Conservation (phyloP, 2,329 filamentous ascomycete genomes). For the Trichophyton mentagrophytes region DNA sequence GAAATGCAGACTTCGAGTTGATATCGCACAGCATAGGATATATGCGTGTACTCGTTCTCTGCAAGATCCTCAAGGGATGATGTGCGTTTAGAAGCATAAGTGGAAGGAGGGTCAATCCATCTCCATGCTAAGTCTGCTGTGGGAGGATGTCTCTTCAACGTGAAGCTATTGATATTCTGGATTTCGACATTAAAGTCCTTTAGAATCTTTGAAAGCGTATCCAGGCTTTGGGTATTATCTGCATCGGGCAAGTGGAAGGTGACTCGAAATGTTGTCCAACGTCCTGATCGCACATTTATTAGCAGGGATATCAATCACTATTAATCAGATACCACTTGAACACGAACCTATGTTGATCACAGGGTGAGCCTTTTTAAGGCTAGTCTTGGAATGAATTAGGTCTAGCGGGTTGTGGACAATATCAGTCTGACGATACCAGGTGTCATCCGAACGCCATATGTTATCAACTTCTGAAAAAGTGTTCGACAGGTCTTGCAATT, state of each 20-base stretch:
- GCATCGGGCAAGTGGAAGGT: slow-evolving; percentile 28
- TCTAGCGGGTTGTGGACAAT: slow-evolving; percentile 38
- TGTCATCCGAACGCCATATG: slow-evolving; percentile 44
- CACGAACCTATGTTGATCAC: slow-evolving; percentile 47
- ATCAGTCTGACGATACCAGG: slow-evolving; percentile 53
- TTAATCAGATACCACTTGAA: slow-evolving; percentile 14
- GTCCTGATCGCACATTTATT: slow-evolving; percentile 28
- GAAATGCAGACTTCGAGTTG: slow-evolving; percentile 92
- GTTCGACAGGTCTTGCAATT: slow-evolving; percentile 20
- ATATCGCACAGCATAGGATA: slow-evolving; percentile 66
- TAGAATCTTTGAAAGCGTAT: slow-evolving; percentile 42
- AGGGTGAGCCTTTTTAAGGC: slow-evolving; percentile 38
- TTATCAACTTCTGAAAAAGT: slow-evolving; percentile 33
- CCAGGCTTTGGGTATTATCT: slow-evolving; percentile 25
- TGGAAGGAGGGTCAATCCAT: slow-evolving; percentile 27
- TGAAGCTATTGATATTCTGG: slow-evolving; percentile 33
- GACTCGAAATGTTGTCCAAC: slow-evolving; percentile 51
- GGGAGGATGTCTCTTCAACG: slow-evolving; percentile 11
- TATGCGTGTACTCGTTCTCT: slow-evolving; percentile 26
- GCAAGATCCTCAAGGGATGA: slow-evolving; percentile 27
- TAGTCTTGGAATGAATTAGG: slow-evolving; percentile 28
- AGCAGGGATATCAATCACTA: not conserved
- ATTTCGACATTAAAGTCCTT: slow-evolving; percentile 60
- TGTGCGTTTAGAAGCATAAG: slow-evolving; percentile 17
- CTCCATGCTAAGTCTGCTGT: slow-evolving; percentile 23